Evolutionary conservation across 495 filamentous ascomycete species (phyloP).

Genomic region (Immersiella caudata): DNA sequence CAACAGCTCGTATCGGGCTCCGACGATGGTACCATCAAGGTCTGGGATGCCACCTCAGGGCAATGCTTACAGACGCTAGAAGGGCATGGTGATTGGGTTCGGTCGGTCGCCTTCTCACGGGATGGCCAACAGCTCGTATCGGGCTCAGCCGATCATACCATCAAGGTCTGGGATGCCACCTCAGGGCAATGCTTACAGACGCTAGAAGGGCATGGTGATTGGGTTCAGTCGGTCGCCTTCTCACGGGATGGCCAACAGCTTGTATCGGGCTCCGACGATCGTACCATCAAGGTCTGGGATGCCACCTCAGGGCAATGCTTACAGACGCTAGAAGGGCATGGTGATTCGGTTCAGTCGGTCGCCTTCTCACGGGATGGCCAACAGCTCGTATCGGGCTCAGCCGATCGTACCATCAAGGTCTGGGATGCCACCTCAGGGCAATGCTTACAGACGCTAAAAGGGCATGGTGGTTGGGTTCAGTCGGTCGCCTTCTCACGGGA

Average conservation of each 20-base stretch:
- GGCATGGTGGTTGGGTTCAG: neutral
- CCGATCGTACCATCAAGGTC: constrained; percentile 40
- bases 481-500: constrained; percentile 21
- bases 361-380: constrained; percentile 11
- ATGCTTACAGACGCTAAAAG: constrained; percentile 20
- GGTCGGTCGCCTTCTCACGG: constrained; percentile 24
- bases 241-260: constrained; percentile 22
- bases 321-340: constrained; percentile 20
- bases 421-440: constrained; percentile 23
- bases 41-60: constrained; percentile 30
- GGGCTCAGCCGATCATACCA: constrained; percentile 35
- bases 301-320: constrained; percentile 23
- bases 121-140: constrained; percentile 31
- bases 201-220: constrained; percentile 11
- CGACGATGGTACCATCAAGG: constrained; percentile 36
- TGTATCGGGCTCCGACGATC: constrained; percentile 36
- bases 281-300: constrained; percentile 36
- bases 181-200: constrained; percentile 26
- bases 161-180: constrained; percentile 31
- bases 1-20: constrained; percentile 37
- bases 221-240: constrained; percentile 23
- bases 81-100: neutral
- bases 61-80: constrained; percentile 19
- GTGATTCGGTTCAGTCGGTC: constrained; percentile 18
- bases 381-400: constrained; percentile 35